These are phyloP conservation scores for Capsella rubella DNA, from an alignment of 441 rosid genomes.

Conservation along the genomic window DNA sequence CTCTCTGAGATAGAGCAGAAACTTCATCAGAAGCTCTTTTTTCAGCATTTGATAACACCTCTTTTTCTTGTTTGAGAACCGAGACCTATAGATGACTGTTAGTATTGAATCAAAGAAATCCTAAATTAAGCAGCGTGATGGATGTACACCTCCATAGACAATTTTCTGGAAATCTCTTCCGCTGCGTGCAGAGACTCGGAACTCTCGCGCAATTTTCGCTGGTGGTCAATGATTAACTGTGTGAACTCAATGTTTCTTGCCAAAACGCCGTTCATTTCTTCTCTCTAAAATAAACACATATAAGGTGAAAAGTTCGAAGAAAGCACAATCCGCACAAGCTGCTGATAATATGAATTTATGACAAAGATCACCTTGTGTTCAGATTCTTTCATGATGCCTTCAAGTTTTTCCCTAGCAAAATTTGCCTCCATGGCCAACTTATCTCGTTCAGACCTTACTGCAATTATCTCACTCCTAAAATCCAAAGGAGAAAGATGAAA, in stretches of 20 bases:
- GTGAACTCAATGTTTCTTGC: conserved; percentile 94
- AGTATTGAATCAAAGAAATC: conserved; percentile 18
- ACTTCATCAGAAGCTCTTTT: conserved; percentile 94
- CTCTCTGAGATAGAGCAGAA: conserved; percentile 82
- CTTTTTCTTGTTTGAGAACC: conserved; percentile 83
- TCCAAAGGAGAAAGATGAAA: conserved; percentile 20
- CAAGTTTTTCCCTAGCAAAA: conserved; percentile 82
- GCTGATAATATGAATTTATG: conserved; percentile 14
- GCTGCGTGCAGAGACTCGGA: conserved; percentile 73
- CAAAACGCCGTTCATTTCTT: conserved; percentile 66
- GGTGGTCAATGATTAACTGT: conserved; percentile 81
- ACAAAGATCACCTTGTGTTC: conserved; percentile 72
- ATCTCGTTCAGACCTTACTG: conserved; percentile 78
- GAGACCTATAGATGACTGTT: conserved; percentile 59
- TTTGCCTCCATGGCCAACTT: conserved; percentile 76
- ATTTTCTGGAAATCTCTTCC: conserved; percentile 84
- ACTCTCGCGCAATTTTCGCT: conserved; percentile 83
- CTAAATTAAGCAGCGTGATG: conserved; percentile 8
- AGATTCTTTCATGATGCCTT: conserved; percentile 73
- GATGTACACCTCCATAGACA: conserved; percentile 73
- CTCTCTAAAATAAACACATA: conserved; percentile 59
- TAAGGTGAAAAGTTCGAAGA: conserved; percentile 23
- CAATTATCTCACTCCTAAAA: conserved; percentile 74
- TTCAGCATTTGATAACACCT: conserved; percentile 83
- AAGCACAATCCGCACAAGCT: conserved; percentile 23